phyloP scores from a whole-genome alignment of 1,139 yeast species.

The Saccharomyces hybrid region DNA sequence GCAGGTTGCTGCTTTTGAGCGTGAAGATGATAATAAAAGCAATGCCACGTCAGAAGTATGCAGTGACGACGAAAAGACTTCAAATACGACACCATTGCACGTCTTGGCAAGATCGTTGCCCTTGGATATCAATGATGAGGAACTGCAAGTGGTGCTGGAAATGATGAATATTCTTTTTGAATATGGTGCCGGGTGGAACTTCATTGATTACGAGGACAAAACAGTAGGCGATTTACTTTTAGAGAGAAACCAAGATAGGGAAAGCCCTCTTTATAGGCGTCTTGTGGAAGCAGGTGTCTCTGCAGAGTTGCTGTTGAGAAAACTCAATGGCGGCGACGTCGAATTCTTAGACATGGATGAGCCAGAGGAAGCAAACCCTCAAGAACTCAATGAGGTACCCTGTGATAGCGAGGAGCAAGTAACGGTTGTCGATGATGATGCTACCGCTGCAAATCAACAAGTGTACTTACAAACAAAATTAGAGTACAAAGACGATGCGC shows the following conservation, averaged over 20 bases:
- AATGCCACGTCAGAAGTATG: slow-evolving; percentile 35
- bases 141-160: slow-evolving; percentile 40
- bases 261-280: slow-evolving; percentile 37
- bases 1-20: slow-evolving; percentile 55
- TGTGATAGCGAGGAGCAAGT: slow-evolving; percentile 19
- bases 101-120: slow-evolving; percentile 45
- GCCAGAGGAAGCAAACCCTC: slow-evolving; percentile 11
- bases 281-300: slow-evolving; percentile 84
- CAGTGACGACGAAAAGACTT: slow-evolving; percentile 14
- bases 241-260: slow-evolving; percentile 39
- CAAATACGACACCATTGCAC: slow-evolving; percentile 77
- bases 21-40: slow-evolving; percentile 32
- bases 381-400: slow-evolving; percentile 13
- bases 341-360: slow-evolving; percentile 38
- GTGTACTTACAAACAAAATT: slow-evolving; percentile 61
- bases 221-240: slow-evolving; percentile 71
- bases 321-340: slow-evolving; percentile 53
- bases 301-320: slow-evolving; percentile 74
- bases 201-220: slow-evolving; percentile 54
- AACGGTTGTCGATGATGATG: slow-evolving; percentile 35
- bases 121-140: slow-evolving; percentile 37
- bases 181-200: slow-evolving; percentile 90
- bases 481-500: slow-evolving; percentile 61
- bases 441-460: slow-evolving; percentile 53
- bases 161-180: slow-evolving; percentile 64